These are phyloP conservation scores for Suillus paluster DNA, from an alignment of 768 basidiomycete genomes.

Conservation along the genomic window DNA sequence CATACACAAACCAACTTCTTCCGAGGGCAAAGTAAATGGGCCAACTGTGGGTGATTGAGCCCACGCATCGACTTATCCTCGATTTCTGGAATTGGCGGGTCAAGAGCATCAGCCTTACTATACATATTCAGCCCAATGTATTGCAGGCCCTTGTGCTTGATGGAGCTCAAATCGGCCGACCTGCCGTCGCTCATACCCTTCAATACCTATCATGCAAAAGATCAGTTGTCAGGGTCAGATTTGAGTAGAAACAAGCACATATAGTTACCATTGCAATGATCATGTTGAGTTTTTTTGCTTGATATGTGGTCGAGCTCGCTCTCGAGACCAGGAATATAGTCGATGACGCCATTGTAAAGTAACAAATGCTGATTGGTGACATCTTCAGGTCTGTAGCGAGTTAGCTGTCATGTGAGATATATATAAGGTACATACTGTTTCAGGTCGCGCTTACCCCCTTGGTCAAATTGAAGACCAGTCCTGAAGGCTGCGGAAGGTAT, in stretches of 20 bases:
- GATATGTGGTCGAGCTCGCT: not conserved
- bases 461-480: not conserved
- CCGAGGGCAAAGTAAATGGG: not conserved
- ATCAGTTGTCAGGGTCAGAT: not conserved
- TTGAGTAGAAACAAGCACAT: not conserved
- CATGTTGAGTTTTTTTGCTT: not conserved
- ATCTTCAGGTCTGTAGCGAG: not conserved
- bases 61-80: constrained; percentile 4
- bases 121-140: not conserved
- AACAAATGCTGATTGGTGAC: not conserved
- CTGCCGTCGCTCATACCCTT: constrained; percentile 3
- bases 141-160: constrained; percentile 7
- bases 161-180: not conserved
- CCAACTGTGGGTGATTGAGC: constrained; percentile 7
- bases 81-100: not conserved
- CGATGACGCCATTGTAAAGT: not conserved
- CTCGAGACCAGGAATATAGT: not conserved
- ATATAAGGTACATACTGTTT: not conserved
- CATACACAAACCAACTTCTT: not conserved
- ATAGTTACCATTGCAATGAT: constrained; percentile 8
- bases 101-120: not conserved
- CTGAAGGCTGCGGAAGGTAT: too few species aligned
- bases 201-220: not conserved
- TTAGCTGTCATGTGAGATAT: not conserved
- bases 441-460: not conserved